Conservation (phyloP, 2,329 filamentous ascomycete genomes). For the Venturia oleaginea region DNA sequence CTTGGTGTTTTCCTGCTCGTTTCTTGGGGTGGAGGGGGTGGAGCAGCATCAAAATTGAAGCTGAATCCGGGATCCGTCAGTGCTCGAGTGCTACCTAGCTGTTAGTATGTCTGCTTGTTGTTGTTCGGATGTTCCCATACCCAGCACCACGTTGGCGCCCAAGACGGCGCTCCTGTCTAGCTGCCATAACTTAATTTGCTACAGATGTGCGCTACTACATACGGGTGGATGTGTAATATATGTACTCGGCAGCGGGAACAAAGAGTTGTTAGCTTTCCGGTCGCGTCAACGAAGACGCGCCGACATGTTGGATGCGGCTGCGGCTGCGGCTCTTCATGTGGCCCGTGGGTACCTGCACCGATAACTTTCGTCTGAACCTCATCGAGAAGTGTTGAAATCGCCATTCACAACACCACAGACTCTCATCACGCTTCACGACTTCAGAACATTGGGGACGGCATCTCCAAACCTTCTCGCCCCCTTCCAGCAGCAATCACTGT, state of each 20-base stretch:
- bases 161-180: slow-evolving; percentile 45
- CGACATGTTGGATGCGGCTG: not conserved
- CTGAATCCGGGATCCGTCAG: slow-evolving; percentile 41
- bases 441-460: not conserved
- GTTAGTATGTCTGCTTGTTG: not conserved
- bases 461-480: not conserved
- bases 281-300: slow-evolving; percentile 2
- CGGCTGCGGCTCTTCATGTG: not conserved
- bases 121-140: slow-evolving; percentile 27
- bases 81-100: slow-evolving; percentile 33
- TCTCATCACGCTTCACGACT: not conserved
- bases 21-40: slow-evolving; percentile 16
- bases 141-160: slow-evolving; percentile 50
- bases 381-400: not conserved
- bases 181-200: slow-evolving; percentile 23
- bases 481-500: not conserved
- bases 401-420: not conserved
- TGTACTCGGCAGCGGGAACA: not conserved
- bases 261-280: not conserved
- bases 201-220: not conserved
- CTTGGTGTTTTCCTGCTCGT: slow-evolving; percentile 23
- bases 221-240: not conserved
- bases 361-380: slow-evolving; percentile 4
- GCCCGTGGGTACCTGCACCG: not conserved
- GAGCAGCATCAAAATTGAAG: slow-evolving; percentile 35